Evolutionary conservation across 2,329 filamentous ascomycete species (phyloP).

Genomic region (Fusarium heterosporum): DNA sequence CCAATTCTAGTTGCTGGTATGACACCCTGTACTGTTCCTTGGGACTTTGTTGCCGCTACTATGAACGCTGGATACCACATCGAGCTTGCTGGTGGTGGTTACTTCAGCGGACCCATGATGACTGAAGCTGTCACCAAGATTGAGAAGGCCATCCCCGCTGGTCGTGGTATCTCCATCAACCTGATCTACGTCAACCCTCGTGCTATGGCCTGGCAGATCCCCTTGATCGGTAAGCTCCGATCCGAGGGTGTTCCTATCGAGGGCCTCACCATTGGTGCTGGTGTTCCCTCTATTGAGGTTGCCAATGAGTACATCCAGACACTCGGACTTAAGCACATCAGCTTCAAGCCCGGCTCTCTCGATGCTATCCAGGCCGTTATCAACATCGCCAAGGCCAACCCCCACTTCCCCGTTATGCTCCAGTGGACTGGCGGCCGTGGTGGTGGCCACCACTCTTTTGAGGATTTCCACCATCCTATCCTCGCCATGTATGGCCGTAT

Average conservation of each 20-base stretch:
- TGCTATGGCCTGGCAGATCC: slow-evolving; percentile 94
- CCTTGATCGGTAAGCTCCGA: slow-evolving; percentile 81
- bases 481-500: slow-evolving; percentile 92
- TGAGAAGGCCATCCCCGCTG: slow-evolving; percentile 83
- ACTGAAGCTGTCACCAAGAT: slow-evolving; percentile 86
- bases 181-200: slow-evolving; percentile 91
- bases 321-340: slow-evolving; percentile 90
- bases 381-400: slow-evolving; percentile 94
- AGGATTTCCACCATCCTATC: slow-evolving; percentile 94
- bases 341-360: slow-evolving; percentile 91
- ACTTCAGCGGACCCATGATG: slow-evolving; percentile 86
- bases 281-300: slow-evolving; percentile 92
- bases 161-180: slow-evolving; percentile 89
- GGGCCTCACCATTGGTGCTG: slow-evolving; percentile 90
- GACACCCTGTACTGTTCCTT: slow-evolving; percentile 89
- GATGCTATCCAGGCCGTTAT: slow-evolving; percentile 91
- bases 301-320: slow-evolving; percentile 95
- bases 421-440: slow-evolving; percentile 97
- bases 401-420: slow-evolving; percentile 89
- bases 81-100: slow-evolving; percentile 89
- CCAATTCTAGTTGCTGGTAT: slow-evolving; percentile 93
- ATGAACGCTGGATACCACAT: slow-evolving; percentile 98
- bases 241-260: slow-evolving; percentile 91
- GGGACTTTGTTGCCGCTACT: slow-evolving; percentile 91
- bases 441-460: slow-evolving; percentile 93